phyloP scores from a whole-genome alignment of 2,329 filamentous ascomycete species.

The Ophiostoma ulmi region DNA sequence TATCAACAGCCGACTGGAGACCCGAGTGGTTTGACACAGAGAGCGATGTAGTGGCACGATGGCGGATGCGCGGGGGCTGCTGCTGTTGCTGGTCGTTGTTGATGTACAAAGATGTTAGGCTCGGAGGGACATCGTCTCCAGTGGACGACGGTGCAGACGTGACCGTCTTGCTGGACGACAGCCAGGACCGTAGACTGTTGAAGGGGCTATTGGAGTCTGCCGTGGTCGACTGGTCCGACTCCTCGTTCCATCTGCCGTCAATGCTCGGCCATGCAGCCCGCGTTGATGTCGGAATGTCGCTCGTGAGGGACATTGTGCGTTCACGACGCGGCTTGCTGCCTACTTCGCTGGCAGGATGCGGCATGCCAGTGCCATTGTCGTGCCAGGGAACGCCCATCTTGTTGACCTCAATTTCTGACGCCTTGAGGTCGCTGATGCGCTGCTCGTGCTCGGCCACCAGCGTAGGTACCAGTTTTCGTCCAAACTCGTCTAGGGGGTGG shows the following conservation, averaged over 20 bases:
- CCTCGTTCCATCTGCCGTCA: constrained; percentile 21
- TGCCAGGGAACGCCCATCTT: constrained; percentile 26
- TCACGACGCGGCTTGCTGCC: constrained; percentile 18
- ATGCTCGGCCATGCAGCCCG: constrained; percentile 22
- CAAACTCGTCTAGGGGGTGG: constrained; percentile 26
- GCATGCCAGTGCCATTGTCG: constrained; percentile 17
- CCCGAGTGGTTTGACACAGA: constrained; percentile 52
- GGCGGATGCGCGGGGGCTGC: constrained; percentile 39
- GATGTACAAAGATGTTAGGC: constrained; percentile 24
- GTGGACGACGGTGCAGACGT: constrained; percentile 20
- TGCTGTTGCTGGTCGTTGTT: constrained; percentile 7
- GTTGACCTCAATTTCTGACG: constrained; percentile 27
- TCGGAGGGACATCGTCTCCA: constrained; percentile 19
- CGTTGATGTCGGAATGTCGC: constrained; percentile 20
- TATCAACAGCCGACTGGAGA: constrained; percentile 61
- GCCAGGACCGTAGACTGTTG: constrained; percentile 28
- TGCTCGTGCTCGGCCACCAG: constrained; percentile 28
- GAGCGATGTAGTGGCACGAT: constrained; percentile 50
- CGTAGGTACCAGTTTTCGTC: constrained; percentile 24
- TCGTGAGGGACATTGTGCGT: constrained; percentile 24
- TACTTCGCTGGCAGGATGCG: background rate
- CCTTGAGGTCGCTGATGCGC: constrained; percentile 27
- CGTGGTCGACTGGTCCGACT: constrained; percentile 25
- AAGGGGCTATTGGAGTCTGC: constrained; percentile 27
- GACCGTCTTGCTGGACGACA: constrained; percentile 22